Percentiles rank a stretch among this genome's conserved stretches.
Evolutionary conservation across 805 yeast genomes (phyloP).

Genomic region (Cyberlindnera xylosilytica): DNA sequence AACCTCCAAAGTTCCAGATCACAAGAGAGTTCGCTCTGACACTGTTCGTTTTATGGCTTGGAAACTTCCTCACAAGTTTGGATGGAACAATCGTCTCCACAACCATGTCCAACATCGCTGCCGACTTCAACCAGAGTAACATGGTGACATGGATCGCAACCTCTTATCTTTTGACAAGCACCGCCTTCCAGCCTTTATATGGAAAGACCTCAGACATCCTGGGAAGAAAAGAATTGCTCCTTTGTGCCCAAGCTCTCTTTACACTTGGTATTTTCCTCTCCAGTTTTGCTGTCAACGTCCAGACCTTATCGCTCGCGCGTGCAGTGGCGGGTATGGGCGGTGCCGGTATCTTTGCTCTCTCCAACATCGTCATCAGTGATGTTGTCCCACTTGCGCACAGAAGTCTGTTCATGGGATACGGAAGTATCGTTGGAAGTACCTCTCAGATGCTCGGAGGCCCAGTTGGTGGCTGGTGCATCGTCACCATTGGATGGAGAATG

Average conservation of each 20-base stretch:
- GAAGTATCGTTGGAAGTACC: constrained; percentile 35
- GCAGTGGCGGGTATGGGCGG: constrained; percentile 60
- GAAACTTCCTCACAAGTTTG: constrained; percentile 49
- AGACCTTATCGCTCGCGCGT: constrained; percentile 45
- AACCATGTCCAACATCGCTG: constrained; percentile 54
- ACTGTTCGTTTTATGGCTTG: constrained; percentile 38
- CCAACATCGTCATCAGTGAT: constrained; percentile 53
- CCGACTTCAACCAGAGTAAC: constrained; percentile 51
- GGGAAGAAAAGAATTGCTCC: constrained; percentile 47
- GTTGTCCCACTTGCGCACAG: constrained; percentile 51
- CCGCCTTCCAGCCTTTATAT: constrained; percentile 72
- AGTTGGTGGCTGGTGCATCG: constrained; percentile 38
- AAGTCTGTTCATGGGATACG: constrained; percentile 52
- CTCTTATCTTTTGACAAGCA: constrained; percentile 61
- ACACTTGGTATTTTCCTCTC: constrained; percentile 44
- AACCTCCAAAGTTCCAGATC: constrained; percentile 8
- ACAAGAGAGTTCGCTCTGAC: constrained; percentile 14
- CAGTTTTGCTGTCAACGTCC: constrained; percentile 38
- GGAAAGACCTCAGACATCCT: constrained; percentile 68
- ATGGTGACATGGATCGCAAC: constrained; percentile 70
- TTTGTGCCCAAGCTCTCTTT: constrained; percentile 43
- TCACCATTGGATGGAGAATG: constrained; percentile 42
- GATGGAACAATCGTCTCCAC: constrained; percentile 63
- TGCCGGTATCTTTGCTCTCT: constrained; percentile 51
- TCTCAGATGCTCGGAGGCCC: constrained; percentile 45